phyloP scores from a whole-genome alignment of 2,329 filamentous ascomycete genomes.

The Diaporthe batatas region DNA sequence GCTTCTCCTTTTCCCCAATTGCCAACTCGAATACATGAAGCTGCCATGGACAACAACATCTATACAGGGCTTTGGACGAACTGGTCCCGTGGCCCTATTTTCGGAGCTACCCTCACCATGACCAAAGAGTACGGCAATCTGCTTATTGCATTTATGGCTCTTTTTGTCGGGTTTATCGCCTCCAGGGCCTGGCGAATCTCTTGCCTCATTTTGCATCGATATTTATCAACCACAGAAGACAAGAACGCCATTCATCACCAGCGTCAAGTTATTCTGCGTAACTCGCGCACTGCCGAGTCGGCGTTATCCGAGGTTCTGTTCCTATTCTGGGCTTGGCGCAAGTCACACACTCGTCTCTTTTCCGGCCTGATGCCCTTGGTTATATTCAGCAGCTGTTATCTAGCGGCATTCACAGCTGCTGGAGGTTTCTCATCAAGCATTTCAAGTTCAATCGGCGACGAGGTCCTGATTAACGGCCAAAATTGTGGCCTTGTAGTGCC shows the following conservation, averaged over 20 bases:
- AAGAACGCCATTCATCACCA: slow-evolving; percentile 48
- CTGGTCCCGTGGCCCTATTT: slow-evolving; percentile 49
- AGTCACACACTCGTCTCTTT: not conserved
- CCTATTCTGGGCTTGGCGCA: slow-evolving; percentile 20
- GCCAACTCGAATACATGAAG: not conserved
- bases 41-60: not conserved
- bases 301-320: not conserved
- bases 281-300: not conserved
- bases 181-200: slow-evolving; percentile 45
- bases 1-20: not conserved
- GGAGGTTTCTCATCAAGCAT: slow-evolving; percentile 28
- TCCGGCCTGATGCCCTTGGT: not conserved
- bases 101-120: slow-evolving; percentile 51
- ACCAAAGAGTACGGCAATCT: slow-evolving; percentile 48
- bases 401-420: slow-evolving; percentile 2
- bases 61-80: slow-evolving; percentile 47
- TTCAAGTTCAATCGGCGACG: slow-evolving; percentile 20
- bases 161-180: slow-evolving; percentile 49
- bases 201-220: slow-evolving; percentile 44
- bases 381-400: not conserved
- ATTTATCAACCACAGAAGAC: slow-evolving; percentile 40
- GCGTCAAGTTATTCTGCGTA: slow-evolving; percentile 42
- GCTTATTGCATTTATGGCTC: slow-evolving; percentile 52
- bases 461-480: slow-evolving; percentile 37
- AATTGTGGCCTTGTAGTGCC: not conserved